Evolutionary conservation across 305 asterid genomes (phyloP).

Genomic region (Fraxinus ornus): DNA sequence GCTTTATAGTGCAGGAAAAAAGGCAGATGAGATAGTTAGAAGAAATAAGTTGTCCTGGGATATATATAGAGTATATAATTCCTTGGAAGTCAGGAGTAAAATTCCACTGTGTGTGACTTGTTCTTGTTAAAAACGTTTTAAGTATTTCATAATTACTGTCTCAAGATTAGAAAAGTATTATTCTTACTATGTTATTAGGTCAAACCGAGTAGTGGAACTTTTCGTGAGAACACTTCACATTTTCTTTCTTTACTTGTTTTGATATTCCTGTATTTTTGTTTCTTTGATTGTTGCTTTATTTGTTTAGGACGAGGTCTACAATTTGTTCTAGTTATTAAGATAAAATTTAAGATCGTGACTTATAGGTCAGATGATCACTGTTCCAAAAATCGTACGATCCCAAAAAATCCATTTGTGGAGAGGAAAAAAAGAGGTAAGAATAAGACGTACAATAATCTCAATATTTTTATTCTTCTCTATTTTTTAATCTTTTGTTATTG

Average conservation of each 20-base stretch:
- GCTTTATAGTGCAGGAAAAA: background rate
- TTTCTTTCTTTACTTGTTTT: background rate
- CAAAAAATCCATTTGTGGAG: conserved; percentile 40
- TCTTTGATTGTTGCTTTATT: too few species aligned
- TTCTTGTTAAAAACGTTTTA: background rate
- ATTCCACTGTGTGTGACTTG: background rate
- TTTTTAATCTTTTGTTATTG: background rate
- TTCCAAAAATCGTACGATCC: conserved; percentile 42
- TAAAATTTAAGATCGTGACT: background rate
- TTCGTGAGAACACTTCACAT: background rate
- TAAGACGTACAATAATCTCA: background rate
- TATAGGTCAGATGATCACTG: conserved; percentile 28
- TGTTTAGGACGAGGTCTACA: too few species aligned
- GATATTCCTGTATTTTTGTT: too few species aligned
- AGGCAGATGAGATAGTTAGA: background rate
- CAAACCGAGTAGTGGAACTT: background rate
- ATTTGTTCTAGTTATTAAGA: too few species aligned
- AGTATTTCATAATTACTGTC: background rate
- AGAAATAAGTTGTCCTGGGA: background rate
- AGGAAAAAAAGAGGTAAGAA: background rate
- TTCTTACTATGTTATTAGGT: background rate
- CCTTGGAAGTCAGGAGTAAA: background rate
- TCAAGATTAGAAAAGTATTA: background rate
- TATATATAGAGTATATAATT: background rate
- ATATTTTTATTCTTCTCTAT: background rate